Conservation (phyloP, 805 yeast genomes). For the Kluyveromyces aestuarii region DNA sequence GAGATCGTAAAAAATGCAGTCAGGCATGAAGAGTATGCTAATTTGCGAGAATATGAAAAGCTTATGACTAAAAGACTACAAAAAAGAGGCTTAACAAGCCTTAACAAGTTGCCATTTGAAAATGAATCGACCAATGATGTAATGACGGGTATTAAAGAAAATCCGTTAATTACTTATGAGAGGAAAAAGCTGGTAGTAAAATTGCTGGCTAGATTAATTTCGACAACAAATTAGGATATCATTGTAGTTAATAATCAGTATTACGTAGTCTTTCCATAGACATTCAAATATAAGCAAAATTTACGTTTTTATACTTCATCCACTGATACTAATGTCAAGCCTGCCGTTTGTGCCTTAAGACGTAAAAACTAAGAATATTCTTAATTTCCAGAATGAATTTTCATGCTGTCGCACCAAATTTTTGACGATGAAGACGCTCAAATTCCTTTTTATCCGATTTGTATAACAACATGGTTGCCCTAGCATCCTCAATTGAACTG, state of each 20-base stretch:
- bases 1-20: conserved; percentile 25
- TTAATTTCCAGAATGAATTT: not conserved
- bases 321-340: not conserved
- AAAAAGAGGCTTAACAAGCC: conserved; percentile 14
- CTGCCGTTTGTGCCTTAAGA: not conserved
- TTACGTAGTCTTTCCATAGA: too few species aligned
- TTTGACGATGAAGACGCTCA: conserved; percentile 34
- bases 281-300: too few species aligned
- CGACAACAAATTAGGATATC: not conserved
- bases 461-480: conserved; percentile 77
- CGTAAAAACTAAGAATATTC: not conserved
- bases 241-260: too few species aligned
- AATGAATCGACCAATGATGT: conserved; percentile 4
- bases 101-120: conserved; percentile 8
- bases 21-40: conserved; percentile 23
- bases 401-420: conserved; percentile 4
- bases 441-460: conserved; percentile 53
- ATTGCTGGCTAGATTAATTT: conserved; percentile 16
- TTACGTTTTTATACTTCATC: not conserved
- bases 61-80: conserved; percentile 17
- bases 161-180: conserved; percentile 12
- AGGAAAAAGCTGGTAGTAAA: conserved; percentile 17
- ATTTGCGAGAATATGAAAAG: conserved; percentile 14
- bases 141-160: conserved; percentile 8
- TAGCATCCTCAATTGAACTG: conserved; percentile 86